These are phyloP conservation scores for Arthromyces matolae DNA, from an alignment of 768 basidiomycete genomes.

Conservation along the genomic window DNA sequence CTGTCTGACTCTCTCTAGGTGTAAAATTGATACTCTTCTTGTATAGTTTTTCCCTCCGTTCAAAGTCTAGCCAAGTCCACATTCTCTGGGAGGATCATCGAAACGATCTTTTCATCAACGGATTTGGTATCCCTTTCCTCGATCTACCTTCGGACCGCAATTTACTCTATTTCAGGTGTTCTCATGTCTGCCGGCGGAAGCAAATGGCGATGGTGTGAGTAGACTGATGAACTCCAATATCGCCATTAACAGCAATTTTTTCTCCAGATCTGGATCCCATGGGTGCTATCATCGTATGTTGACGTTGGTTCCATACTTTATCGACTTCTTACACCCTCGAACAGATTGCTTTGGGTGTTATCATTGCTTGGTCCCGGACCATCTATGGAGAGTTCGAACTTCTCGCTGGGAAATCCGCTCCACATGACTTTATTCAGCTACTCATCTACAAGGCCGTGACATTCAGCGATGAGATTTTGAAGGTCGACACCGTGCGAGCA, in stretches of 20 bases:
- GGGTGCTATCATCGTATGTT: slow-evolving; percentile 69
- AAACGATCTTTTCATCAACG: slow-evolving; percentile 87
- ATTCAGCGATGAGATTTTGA: slow-evolving; percentile 81
- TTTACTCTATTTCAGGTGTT: slow-evolving; percentile 44
- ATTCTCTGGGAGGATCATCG: slow-evolving; percentile 97
- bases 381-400: slow-evolving; percentile 79
- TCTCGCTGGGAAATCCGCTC: slow-evolving; percentile 89
- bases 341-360: slow-evolving; percentile 73
- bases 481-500: slow-evolving; percentile 88
- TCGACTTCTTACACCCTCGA: slow-evolving; percentile 5
- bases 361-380: slow-evolving; percentile 72
- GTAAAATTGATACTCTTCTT: slow-evolving; percentile 85
- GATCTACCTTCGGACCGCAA: slow-evolving; percentile 2
- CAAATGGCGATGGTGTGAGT: slow-evolving; percentile 78
- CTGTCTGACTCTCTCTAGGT: slow-evolving; percentile 35
- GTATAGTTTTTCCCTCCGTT: slow-evolving; percentile 78
- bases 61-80: slow-evolving; percentile 84
- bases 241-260: background rate
- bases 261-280: slow-evolving; percentile 67
- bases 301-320: slow-evolving; percentile 3
- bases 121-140: slow-evolving; percentile 50
- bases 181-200: slow-evolving; percentile 83
- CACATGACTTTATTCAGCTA: slow-evolving; percentile 85
- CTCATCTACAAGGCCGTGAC: slow-evolving; percentile 92
- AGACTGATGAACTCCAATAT: slow-evolving; percentile 2